Evolutionary conservation across 2,329 filamentous ascomycete species (phyloP), one percentile per base, ranked within the genome.

Genomic region (Fusarium luffae): DNA sequence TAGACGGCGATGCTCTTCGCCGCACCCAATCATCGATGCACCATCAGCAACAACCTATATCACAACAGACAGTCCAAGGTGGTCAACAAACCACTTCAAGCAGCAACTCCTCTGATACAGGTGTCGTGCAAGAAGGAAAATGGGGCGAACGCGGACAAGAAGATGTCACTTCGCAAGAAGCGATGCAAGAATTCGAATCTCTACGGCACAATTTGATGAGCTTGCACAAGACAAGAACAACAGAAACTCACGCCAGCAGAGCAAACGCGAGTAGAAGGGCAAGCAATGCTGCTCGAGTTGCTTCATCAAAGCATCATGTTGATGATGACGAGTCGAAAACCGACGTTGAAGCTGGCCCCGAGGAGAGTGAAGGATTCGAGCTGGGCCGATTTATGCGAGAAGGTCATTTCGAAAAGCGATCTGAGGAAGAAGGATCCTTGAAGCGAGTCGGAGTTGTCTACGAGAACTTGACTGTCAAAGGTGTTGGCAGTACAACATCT

Each of bases 381-480:
- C 63, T 70, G n/a, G 67, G 68, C 7, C 58, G 41, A 19, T 70
- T 70, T 13, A 70, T 70, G 68, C 67, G 68, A 42, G 68, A 70
- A 28, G 68, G 68, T 12, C 68, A 70, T 46, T 70, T 70, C 34
- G 68, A 70, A 54, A 64, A 70, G 46, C 68, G 68, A 8, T 64
- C 54, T 8, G 73, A 66, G 86, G 89, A 30, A 77, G 89, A 30
- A 76, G 79, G 85, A 37, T 91, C 92, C 0, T 86, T 90, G 13
- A 96, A 95, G 81, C 92, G 90, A 73, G 88, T 95, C 13, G 92
- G 93, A 4, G 90, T 95, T 2, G 82, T 93, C 2, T 95, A 90
- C 83, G 92, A 91, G 79, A 85, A 92, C 71, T 82, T 95, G 51
- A 93, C 89, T 0, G 92, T 95, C 28, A 90, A 91, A 77, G 92